Evolutionary conservation across 371 early-diverging fungal genomes (phyloP), one percentile per base, ranked within the genome.

Genomic region (Encephalitozoon romaleae): DNA sequence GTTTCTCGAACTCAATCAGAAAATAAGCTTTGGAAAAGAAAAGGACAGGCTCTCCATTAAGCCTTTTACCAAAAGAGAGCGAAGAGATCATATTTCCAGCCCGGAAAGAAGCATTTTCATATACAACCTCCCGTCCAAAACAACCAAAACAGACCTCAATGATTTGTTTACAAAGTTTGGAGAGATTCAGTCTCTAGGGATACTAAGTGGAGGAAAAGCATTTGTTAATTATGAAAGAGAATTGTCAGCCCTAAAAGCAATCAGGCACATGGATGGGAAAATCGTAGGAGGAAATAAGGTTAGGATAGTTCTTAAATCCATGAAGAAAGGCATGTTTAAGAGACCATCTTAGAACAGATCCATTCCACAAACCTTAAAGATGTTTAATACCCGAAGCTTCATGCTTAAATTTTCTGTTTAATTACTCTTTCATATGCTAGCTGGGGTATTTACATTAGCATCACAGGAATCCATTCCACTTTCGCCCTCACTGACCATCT

Each of bases 221-320:
- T 77, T 49, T 55, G 66, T 77, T 30, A 77, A 77, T 32, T 77
- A 49, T 45, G 70, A 70, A 12, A 70, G 32, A 39, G 77, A 66
- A 21, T 9, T 70, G 23, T 38, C 59, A 9, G 77, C 77, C 34
- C 45, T 70, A 11, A 77, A 77, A 53, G 77, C 77, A 4, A 66
- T 55, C 23, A 63, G 70, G 34, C 70, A 77, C 54, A 18, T 70
- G 21, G 77, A 77, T 53, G 64, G 65, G 32, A 47, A 51, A 15
- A 66, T 32, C 32, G 49, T 70, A 9, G 55, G 54, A 26, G 59
- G 64, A 23, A 77, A 65, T 26, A 77, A 77, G 23, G 38, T 70
- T 18, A 70, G 55, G 38, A 70, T 77, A 38, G 32, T 42, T 3
- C 30, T 77, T 15, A 77, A 77, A 45, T 26, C 34, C 9, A 39